These are phyloP conservation scores for Blastocystis sp. DNA, from an alignment of 352 stramenopile genomes.

Conservation along the genomic window DNA sequence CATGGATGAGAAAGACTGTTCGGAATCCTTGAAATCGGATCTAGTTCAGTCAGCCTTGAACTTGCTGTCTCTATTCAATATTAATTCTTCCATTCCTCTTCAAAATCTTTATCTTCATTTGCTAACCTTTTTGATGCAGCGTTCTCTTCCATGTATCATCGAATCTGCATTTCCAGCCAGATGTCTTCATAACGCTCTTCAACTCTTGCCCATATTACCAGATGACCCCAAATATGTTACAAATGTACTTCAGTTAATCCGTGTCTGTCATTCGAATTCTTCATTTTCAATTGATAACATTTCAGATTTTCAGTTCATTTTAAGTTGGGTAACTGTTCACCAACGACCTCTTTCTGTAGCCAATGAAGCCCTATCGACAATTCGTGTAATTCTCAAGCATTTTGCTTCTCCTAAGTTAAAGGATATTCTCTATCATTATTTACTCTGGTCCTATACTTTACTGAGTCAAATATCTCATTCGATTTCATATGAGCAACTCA, in stretches of 20 bases:
- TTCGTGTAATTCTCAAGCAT: background rate
- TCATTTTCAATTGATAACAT: background rate
- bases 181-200: background rate
- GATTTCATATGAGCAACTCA: background rate
- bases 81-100: background rate
- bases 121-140: background rate
- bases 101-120: background rate
- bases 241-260: slow-evolving; percentile 1
- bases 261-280: background rate
- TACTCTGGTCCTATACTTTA: background rate
- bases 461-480: background rate
- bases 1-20: background rate
- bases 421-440: background rate
- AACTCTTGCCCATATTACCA: background rate
- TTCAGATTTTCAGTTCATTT: background rate
- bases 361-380: background rate
- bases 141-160: background rate
- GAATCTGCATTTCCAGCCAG: background rate
- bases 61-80: background rate
- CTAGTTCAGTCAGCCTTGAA: background rate
- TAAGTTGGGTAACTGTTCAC: background rate
- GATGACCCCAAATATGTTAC: background rate
- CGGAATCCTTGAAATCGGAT: background rate
- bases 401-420: background rate
- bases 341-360: background rate